Percentiles rank a stretch among this genome's conserved stretches.
phyloP scores from a whole-genome alignment of 2,329 filamentous ascomycete species.

The Ophidiomyces ophidiicola region DNA sequence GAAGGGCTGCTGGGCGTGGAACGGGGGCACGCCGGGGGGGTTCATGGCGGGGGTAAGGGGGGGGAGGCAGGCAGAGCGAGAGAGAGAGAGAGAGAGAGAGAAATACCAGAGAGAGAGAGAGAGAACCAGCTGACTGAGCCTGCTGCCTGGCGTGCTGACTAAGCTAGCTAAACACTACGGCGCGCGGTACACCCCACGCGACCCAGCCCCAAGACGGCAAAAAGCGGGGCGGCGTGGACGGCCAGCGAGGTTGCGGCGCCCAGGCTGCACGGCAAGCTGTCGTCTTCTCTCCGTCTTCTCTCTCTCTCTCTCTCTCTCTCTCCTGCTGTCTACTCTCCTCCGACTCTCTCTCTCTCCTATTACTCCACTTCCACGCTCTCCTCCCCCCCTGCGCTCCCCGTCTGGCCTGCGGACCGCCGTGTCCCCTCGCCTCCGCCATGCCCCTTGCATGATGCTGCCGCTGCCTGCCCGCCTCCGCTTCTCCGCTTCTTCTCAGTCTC shows the following conservation, averaged over 20 bases:
- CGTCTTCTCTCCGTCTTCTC: not conserved
- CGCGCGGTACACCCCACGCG: too few relatives aligned
- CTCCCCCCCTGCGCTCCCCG: not conserved
- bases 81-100: not conserved
- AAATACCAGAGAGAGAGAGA: too few relatives aligned
- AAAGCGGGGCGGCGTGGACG: too few relatives aligned
- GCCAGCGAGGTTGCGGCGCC: too few relatives aligned
- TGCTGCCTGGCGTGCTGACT: too few relatives aligned
- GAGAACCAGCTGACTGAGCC: too few relatives aligned
- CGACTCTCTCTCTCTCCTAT: not conserved
- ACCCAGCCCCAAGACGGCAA: too few relatives aligned
- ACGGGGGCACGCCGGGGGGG: too few relatives aligned
- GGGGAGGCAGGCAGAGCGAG: not conserved
- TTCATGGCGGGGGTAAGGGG: too few relatives aligned
- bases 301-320: not conserved
- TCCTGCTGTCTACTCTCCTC: not conserved
- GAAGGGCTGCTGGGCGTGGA: constrained; percentile 13
- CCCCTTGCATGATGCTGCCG: too few relatives aligned
- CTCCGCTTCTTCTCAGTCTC: not conserved
- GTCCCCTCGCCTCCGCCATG: not conserved
- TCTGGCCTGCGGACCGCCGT: not conserved
- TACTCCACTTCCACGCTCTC: not conserved
- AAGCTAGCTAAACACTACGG: too few relatives aligned
- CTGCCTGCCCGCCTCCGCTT: too few relatives aligned
- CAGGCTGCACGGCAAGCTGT: not conserved